A percentile compares a stretch with the other conserved stretches of the same genome.
Evolutionary conservation across 2,329 filamentous ascomycete genomes (phyloP).

Genomic region (Aspergillus nomiae): DNA sequence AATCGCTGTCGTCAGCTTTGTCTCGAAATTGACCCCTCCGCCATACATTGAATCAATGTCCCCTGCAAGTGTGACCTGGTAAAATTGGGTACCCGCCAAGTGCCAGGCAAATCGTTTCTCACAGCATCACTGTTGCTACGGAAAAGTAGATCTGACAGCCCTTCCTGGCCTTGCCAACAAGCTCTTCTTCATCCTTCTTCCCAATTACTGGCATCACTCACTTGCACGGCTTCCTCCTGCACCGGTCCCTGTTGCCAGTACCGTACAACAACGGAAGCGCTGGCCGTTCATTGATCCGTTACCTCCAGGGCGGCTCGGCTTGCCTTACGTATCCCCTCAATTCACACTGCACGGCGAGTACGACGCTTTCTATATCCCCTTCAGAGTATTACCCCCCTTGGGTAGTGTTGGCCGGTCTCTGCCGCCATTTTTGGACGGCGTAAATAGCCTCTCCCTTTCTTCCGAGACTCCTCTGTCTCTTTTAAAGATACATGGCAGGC

Average conservation of each 20-base stretch:
- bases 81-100: constrained; percentile 20
- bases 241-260: constrained; percentile 9
- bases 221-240: background rate
- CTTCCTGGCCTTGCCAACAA: background rate
- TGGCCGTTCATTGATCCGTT: constrained; percentile 12
- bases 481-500: constrained; percentile 27
- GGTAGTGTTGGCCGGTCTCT: background rate
- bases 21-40: background rate
- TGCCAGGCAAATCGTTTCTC: constrained; percentile 6
- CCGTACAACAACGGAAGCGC: constrained; percentile 11
- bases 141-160: background rate
- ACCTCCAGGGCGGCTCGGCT: constrained; percentile 1
- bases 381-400: background rate
- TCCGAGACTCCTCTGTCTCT: background rate
- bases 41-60: constrained; percentile 5
- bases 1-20: constrained; percentile 1
- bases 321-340: constrained; percentile 8
- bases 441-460: background rate
- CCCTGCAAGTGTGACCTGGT: constrained; percentile 21
- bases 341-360: background rate
- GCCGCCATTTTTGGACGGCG: background rate
- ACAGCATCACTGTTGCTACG: background rate
- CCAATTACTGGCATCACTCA: background rate
- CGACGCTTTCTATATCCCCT: background rate
- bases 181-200: background rate